Percentiles rank a stretch among this genome's conserved stretches.
These are phyloP conservation scores for Triadica sebifera DNA, from an alignment of 345 rosid species.

Conservation along the genomic window DNA sequence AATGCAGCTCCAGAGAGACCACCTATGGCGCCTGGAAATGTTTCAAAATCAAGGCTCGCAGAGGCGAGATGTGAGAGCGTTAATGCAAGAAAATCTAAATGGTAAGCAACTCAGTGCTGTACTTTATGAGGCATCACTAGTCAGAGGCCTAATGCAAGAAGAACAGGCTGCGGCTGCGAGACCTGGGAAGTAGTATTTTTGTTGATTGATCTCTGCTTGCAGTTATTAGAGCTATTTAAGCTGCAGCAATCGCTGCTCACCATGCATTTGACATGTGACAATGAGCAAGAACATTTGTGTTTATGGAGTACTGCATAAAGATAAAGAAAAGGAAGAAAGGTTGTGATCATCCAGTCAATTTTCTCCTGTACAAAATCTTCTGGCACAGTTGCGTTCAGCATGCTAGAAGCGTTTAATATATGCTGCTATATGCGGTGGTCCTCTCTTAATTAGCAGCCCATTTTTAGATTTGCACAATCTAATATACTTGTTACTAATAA, in stretches of 20 bases:
- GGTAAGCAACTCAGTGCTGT: constrained; percentile 31
- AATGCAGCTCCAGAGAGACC: constrained; percentile 51
- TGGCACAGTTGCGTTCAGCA: constrained; percentile 19
- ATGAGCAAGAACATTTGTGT: constrained; percentile 12
- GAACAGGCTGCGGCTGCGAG: neutral
- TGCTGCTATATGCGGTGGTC: neutral
- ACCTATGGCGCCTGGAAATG: constrained; percentile 47
- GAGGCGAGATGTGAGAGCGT: constrained; percentile 49
- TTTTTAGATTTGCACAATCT: neutral
- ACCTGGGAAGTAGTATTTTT: neutral
- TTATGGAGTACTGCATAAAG: constrained; percentile 9
- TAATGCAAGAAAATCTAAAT: constrained; percentile 56
- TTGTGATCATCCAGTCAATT: constrained; percentile 17
- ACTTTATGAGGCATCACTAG: constrained; percentile 9
- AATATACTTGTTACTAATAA: neutral
- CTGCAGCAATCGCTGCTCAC: constrained; percentile 32
- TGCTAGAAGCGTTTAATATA: constrained; percentile 21
- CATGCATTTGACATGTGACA: constrained; percentile 8
- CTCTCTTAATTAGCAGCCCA: neutral
- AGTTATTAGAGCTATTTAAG: constrained; percentile 15
- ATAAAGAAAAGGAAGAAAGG: neutral
- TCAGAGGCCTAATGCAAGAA: neutral
- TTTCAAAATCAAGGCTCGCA: constrained; percentile 58
- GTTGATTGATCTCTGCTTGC: constrained; percentile 13
- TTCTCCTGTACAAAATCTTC: constrained; percentile 36